phyloP scores from a whole-genome alignment of 2,329 filamentous ascomycete species.

The Xylariaceae sp. region DNA sequence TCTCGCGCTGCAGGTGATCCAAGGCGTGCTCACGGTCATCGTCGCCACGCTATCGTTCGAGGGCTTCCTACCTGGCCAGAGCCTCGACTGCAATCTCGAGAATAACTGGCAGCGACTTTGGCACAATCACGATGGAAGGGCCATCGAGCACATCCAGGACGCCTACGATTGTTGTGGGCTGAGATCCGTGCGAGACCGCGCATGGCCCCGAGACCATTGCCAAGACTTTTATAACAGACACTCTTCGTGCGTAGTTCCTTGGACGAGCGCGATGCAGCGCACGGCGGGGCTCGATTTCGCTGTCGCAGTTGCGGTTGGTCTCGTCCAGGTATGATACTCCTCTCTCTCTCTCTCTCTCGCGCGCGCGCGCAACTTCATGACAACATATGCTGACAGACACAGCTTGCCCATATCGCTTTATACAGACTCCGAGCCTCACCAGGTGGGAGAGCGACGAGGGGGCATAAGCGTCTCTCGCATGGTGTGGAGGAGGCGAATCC shows the following conservation, averaged over 20 bases:
- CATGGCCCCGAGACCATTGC: slow-evolving; percentile 50
- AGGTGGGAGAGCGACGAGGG: background rate
- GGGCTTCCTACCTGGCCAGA: slow-evolving; percentile 27
- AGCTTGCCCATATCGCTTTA: slow-evolving; percentile 24
- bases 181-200: slow-evolving; percentile 50
- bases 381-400: slow-evolving; percentile 15
- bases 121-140: slow-evolving; percentile 39
- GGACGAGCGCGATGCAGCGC: slow-evolving; percentile 51
- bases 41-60: slow-evolving; percentile 38
- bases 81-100: slow-evolving; percentile 49
- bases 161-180: slow-evolving; percentile 64
- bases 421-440: slow-evolving; percentile 10
- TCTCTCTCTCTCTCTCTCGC: background rate
- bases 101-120: slow-evolving; percentile 54
- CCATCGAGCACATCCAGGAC: slow-evolving; percentile 61
- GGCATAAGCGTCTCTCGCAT: slow-evolving; percentile 10
- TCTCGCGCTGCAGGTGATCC: slow-evolving; percentile 35
- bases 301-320: slow-evolving; percentile 47
- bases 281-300: slow-evolving; percentile 52
- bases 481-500: slow-evolving; percentile 5
- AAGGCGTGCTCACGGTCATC: slow-evolving; percentile 37
- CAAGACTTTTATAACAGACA: slow-evolving; percentile 40
- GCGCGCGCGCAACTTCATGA: background rate
- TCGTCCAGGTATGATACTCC: slow-evolving; percentile 48
- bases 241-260: slow-evolving; percentile 47